Evolutionary conservation across 1,139 yeast species (phyloP).

Genomic region (Lipomyces yarrowii): DNA sequence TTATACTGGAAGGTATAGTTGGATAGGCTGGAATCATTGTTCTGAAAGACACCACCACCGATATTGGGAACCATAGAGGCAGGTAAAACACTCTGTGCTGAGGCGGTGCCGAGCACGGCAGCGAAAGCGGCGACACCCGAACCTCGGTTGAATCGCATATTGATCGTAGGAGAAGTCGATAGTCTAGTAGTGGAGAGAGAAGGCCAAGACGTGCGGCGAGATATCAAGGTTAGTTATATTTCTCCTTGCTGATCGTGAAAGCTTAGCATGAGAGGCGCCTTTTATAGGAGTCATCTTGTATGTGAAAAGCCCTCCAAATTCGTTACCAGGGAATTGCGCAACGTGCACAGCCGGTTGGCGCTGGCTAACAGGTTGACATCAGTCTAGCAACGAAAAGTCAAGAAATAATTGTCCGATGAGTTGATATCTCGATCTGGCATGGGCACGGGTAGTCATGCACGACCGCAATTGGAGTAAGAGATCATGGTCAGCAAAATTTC

Average conservation of each 20-base stretch:
- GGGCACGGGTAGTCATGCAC: background rate
- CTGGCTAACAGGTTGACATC: background rate
- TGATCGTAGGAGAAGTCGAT: background rate
- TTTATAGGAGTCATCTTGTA: background rate
- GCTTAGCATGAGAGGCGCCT: background rate
- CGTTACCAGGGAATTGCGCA: background rate
- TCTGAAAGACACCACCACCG: background rate
- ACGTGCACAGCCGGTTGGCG: slow-evolving; percentile 2
- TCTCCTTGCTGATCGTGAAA: background rate
- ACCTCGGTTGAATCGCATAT: background rate
- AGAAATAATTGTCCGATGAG: background rate
- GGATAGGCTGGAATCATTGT: background rate
- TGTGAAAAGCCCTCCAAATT: background rate
- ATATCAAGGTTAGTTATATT: background rate
- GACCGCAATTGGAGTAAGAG: background rate
- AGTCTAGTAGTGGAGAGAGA: background rate
- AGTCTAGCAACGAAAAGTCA: too few species aligned
- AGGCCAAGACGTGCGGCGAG: background rate
- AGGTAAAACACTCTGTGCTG: background rate
- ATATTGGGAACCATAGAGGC: background rate
- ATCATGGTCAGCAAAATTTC: background rate
- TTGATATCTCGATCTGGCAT: background rate
- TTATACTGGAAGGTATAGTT: background rate
- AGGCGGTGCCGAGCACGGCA: background rate
- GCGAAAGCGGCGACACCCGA: background rate